phyloP scores from a whole-genome alignment of 805 yeast species.

The Scheffersomyces spartinae region DNA sequence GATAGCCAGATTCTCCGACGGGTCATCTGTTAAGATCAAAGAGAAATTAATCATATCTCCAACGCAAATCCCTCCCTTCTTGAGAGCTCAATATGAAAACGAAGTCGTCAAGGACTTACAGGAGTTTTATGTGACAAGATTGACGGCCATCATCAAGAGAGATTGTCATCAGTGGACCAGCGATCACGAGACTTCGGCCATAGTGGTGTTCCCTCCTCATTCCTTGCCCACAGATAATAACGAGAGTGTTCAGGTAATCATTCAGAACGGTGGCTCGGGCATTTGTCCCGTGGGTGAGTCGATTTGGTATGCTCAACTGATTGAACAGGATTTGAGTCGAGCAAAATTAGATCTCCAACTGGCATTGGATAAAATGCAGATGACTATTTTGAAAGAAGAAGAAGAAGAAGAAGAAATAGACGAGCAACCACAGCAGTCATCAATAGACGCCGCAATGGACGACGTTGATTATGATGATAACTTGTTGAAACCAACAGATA shows the following conservation, averaged over 20 bases:
- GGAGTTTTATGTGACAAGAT: conserved; percentile 50
- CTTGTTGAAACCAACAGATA: conserved; percentile 48
- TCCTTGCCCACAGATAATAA: conserved; percentile 57
- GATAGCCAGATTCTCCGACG: conserved; percentile 65
- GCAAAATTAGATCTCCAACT: conserved; percentile 72
- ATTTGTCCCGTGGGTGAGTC: conserved; percentile 80
- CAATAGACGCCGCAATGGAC: too few species aligned
- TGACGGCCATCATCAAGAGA: conserved; percentile 74
- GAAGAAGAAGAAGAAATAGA: conserved; percentile 38
- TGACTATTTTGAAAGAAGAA: conserved; percentile 67
- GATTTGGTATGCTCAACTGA: conserved; percentile 81
- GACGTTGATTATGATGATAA: conserved; percentile 26
- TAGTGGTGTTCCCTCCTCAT: conserved; percentile 87
- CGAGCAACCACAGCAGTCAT: too few species aligned
- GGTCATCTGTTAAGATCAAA: conserved; percentile 58
- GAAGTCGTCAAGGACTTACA: conserved; percentile 32
- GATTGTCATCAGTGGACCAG: conserved; percentile 89
- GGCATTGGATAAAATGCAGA: conserved; percentile 73
- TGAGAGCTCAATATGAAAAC: conserved; percentile 26
- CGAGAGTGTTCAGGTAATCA: conserved; percentile 74
- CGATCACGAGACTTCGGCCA: conserved; percentile 71
- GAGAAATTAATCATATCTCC: conserved; percentile 77
- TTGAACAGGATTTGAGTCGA: conserved; percentile 49
- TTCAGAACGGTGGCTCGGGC: conserved; percentile 81
- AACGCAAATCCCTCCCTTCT: conserved; percentile 38